Evolutionary conservation across 2,329 filamentous ascomycete genomes (phyloP), one percentile per base, ranked within the genome.

Genomic region (Ophiostoma himal-ulmi): DNA sequence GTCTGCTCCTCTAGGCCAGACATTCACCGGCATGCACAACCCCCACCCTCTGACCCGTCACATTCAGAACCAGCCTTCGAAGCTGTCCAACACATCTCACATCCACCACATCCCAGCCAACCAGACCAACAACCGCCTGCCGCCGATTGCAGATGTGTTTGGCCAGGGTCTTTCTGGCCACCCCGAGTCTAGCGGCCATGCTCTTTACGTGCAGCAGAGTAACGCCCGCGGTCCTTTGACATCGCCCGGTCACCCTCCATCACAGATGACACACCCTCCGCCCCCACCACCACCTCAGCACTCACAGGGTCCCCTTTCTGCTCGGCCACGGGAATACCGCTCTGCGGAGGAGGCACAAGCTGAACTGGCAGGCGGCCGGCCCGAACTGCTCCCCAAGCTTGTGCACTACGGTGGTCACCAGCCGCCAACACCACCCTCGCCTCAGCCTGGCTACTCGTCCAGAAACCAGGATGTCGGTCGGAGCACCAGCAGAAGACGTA

Each of bases 331-430:
- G 71, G 95, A 98, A 77, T 98, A 96, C 80, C 91, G 93, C 76
- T 97, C 94, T 3, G 95, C 95, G 14, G 95, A 99, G 79, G 95
- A 99, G 78, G 95, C 93, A 2, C 94, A 98, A 72, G 91, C 92
- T 71, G 92, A 95, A 74, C 81, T 99, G 73, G 90, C 94, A 5
- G 94, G 93, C 68, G 95, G 95, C n/a, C 88, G 95, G 71, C 91
- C 96, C 71, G 95, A 99, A 71, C 84, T 98, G 17, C 84, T 97
- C 68, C 95, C 95, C 30, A 95, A 94, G 80, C 88, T 98, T 71
- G 92, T 99, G 17, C 95, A 98, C 80, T 99, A 99, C 78, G 93
- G 91, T 54, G 93, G 93, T 66, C 93, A 96, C 77, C 94, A 97
- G 78, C 94, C 94, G 57, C 94, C 94, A 3, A 97, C 94, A 1